Conservation (phyloP, 202 grass and related monocot species). For the Carex sylvatica region DNA sequence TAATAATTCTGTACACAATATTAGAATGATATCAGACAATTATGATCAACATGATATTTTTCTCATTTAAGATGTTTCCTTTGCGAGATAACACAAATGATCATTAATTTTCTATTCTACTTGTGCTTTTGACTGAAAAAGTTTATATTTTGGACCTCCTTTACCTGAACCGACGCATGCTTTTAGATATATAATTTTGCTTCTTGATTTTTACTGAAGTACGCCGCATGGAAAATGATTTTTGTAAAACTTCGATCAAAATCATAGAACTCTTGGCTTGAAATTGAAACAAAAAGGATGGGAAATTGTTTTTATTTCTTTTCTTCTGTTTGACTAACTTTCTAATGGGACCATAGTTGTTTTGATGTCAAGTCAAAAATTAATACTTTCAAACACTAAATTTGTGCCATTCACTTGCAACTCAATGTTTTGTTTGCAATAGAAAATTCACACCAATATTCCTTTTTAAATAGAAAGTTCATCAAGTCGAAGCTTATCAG, state of each 20-base stretch:
- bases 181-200: background rate
- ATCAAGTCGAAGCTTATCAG: background rate
- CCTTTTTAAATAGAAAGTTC: background rate
- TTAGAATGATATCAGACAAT: background rate
- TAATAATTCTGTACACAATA: conserved; percentile 5
- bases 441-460: background rate
- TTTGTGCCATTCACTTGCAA: background rate
- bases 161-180: too few relatives aligned
- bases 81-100: background rate
- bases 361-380: background rate
- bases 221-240: background rate
- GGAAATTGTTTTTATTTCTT: background rate
- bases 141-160: too few relatives aligned
- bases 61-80: background rate
- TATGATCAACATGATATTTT: background rate
- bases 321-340: background rate
- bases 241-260: background rate
- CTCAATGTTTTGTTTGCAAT: background rate
- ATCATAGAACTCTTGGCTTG: background rate
- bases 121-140: background rate
- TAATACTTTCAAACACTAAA: background rate
- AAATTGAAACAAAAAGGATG: background rate
- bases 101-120: background rate
- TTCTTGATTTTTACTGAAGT: background rate
- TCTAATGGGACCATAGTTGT: background rate